A percentile compares a stretch with the other conserved stretches of the same genome.
phyloP scores from a whole-genome alignment of 2,329 filamentous ascomycete species.

The Cladosporium sp. region DNA sequence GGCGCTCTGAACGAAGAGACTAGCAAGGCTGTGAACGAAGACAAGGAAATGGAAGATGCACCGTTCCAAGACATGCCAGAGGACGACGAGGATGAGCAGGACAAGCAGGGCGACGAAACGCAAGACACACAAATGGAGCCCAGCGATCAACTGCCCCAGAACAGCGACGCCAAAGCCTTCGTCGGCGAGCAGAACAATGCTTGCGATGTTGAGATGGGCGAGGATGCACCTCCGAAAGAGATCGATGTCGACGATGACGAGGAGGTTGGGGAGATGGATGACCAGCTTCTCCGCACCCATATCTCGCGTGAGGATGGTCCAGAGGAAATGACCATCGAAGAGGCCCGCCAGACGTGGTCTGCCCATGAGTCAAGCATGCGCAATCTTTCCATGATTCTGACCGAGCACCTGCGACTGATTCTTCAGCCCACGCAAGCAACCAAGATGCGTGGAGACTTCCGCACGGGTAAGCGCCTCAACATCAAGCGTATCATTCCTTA shows the following conservation, averaged over 20 bases:
- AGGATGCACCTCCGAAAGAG: slow-evolving; percentile 19
- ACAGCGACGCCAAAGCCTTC: slow-evolving; percentile 39
- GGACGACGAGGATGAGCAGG: slow-evolving; percentile 30
- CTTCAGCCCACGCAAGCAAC: slow-evolving; percentile 91
- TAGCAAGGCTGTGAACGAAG: slow-evolving; percentile 68
- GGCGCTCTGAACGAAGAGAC: slow-evolving; percentile 82
- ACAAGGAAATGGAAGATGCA: slow-evolving; percentile 27
- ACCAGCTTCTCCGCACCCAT: slow-evolving; percentile 69
- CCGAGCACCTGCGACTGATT: slow-evolving; percentile 92
- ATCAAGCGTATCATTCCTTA: slow-evolving; percentile 99
- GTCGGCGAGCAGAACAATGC: slow-evolving; percentile 42
- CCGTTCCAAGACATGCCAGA: slow-evolving; percentile 21
- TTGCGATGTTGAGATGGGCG: slow-evolving; percentile 36
- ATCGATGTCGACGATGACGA: slow-evolving; percentile 30
- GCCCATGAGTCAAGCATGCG: slow-evolving; percentile 81
- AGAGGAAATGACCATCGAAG: slow-evolving; percentile 32
- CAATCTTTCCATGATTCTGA: slow-evolving; percentile 79
- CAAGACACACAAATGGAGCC: slow-evolving; percentile 31
- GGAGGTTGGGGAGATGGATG: slow-evolving; percentile 44
- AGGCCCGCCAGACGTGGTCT: slow-evolving; percentile 75
- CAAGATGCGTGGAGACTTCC: slow-evolving; percentile 93
- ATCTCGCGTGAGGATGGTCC: slow-evolving; percentile 40
- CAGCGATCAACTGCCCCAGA: slow-evolving; percentile 20
- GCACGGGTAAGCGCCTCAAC: slow-evolving; percentile 95
- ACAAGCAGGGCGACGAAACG: slow-evolving; percentile 27